phyloP scores from a whole-genome alignment of 257 asterid genomes.

The Anisodus acutangulus region DNA sequence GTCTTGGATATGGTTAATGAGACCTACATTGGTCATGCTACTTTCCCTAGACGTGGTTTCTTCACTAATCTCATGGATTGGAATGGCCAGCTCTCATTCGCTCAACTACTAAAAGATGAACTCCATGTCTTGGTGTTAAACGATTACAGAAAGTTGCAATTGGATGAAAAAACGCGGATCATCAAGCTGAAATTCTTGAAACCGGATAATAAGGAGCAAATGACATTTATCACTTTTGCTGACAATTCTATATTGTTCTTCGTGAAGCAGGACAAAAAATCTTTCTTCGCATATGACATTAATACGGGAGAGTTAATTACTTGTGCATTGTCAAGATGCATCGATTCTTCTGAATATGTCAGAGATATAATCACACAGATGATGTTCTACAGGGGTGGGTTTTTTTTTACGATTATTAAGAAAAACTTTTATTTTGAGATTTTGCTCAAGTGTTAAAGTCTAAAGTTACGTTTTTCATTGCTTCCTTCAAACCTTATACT shows the following conservation, averaged over 20 bases:
- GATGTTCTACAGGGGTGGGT: neutral
- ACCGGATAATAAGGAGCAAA: neutral
- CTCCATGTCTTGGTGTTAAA: neutral
- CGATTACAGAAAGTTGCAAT: neutral
- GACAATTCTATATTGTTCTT: neutral
- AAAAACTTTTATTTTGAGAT: neutral
- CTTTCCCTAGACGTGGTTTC: neutral
- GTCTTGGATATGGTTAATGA: constrained; percentile 17
- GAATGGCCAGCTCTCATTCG: neutral
- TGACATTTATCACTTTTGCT: neutral
- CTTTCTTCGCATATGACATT: neutral
- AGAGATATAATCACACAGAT: neutral
- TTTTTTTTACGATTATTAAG: too few species aligned
- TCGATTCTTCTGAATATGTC: neutral
- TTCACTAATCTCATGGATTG: neutral
- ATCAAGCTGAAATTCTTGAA: neutral
- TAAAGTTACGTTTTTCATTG: neutral
- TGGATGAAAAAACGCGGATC: neutral
- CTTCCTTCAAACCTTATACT: neutral
- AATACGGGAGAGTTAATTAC: neutral
- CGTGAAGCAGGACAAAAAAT: neutral
- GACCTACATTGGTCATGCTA: constrained; percentile 19
- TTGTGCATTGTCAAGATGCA: neutral
- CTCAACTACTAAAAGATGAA: neutral
- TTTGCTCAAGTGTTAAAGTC: neutral